A percentile compares a stretch with the other conserved stretches of the same genome.
These are phyloP conservation scores for Poa pratensis DNA, from an alignment of 176 grass and related monocot species.

Conservation along the genomic window DNA sequence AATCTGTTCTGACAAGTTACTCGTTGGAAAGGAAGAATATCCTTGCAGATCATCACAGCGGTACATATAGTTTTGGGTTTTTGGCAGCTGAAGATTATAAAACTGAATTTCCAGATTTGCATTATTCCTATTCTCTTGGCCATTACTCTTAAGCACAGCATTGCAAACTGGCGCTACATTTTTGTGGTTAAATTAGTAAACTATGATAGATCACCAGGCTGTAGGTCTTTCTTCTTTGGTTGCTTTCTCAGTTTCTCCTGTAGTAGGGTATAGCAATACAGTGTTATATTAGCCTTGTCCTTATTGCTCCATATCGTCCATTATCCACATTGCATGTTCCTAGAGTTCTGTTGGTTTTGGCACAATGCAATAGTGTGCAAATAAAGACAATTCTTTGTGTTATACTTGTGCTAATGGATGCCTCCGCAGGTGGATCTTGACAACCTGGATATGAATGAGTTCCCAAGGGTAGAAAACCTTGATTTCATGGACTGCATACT, in stretches of 20 bases:
- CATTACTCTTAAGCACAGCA: neutral
- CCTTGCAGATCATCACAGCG: neutral
- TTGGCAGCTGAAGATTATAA: neutral
- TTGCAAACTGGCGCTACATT: neutral
- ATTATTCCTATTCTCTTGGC: conserved; percentile 15
- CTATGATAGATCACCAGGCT: neutral
- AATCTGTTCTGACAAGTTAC: conserved; percentile 29
- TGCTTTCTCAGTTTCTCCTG: conserved; percentile 5
- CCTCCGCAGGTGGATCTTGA: conserved; percentile 83
- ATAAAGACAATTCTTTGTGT: neutral
- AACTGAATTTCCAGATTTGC: conserved; percentile 14
- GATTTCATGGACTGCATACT: conserved; percentile 87
- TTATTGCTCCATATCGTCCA: neutral
- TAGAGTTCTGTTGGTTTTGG: neutral
- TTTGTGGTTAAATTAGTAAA: neutral
- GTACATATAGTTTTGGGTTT: neutral
- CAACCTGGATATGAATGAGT: conserved; percentile 63
- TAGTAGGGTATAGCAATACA: neutral
- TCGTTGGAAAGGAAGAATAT: neutral
- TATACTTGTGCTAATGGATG: conserved; percentile 35
- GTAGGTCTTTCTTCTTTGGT: neutral
- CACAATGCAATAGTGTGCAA: neutral
- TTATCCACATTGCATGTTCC: neutral
- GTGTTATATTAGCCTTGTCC: neutral
- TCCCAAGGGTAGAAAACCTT: conserved; percentile 59